Conservation (phyloP, 768 basidiomycete species). For the Psilocybe sp. region DNA sequence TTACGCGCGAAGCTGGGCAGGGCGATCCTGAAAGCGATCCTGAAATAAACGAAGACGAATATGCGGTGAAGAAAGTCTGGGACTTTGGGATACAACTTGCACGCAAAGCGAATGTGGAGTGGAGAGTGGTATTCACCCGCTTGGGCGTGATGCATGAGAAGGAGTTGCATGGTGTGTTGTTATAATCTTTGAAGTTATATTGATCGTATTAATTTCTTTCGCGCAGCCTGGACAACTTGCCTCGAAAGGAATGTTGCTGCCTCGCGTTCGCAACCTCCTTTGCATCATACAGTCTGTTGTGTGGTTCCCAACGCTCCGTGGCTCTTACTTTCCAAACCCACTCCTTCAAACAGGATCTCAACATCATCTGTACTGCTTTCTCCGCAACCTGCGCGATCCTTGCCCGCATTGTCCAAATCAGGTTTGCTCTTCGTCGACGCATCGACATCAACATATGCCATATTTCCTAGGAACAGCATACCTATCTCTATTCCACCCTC, state of each 20-base stretch:
- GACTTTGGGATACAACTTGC: constrained; percentile 62
- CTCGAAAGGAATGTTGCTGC: constrained; percentile 38
- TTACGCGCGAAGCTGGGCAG: constrained; percentile 25
- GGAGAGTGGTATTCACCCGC: constrained; percentile 74
- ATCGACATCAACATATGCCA: constrained; percentile 48
- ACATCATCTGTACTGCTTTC: constrained; percentile 18
- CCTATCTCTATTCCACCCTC: constrained; percentile 36
- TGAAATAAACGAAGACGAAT: constrained; percentile 38
- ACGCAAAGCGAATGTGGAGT: constrained; percentile 68
- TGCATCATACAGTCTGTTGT: constrained; percentile 60
- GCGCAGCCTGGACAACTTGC: constrained; percentile 64
- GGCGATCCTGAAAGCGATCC: constrained; percentile 14
- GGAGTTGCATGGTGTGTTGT: constrained; percentile 64
- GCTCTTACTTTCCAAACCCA: constrained; percentile 44
- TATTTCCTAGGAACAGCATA: constrained; percentile 40
- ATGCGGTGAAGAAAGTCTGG: constrained; percentile 65
- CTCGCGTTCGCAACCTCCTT: constrained; percentile 40
- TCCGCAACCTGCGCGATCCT: constrained; percentile 14
- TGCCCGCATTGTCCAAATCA: constrained; percentile 15
- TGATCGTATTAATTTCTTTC: constrained; percentile 5
- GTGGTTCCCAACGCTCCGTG: constrained; percentile 60
- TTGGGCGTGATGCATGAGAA: constrained; percentile 54
- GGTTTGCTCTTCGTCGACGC: constrained; percentile 20
- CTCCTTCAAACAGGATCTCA: constrained; percentile 7
- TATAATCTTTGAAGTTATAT: constrained; percentile 3